Base-by-base conservation (phyloP, 1,284 basidiomycete genomes). In the Xerocomus tenax region DNA sequence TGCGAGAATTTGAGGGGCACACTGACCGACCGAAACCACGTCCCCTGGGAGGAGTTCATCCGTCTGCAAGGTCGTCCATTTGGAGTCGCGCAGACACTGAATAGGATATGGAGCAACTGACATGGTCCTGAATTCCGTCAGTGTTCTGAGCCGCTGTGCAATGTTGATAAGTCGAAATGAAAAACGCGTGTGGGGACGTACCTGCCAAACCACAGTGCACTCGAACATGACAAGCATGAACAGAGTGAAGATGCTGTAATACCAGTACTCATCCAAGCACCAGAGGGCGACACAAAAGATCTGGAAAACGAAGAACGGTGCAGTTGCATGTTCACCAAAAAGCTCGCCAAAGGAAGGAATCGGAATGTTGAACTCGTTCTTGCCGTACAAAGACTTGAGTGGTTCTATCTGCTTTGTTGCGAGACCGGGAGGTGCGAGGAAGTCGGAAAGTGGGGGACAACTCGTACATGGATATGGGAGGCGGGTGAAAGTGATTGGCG, bases 151-250 rank as follows among this genome's bases (percentile, higher is more conserved):
- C 19, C 93, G 87, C 87, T 94, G 63, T 29, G 45, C 23, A 38
- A 34, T 9, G 52, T 29, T 35, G 9, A 42, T 66, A 8, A 63
- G 54, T 19, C 5, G 1, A 23, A 23, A 3, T 12, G 42, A 9
- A n/a, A 19, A n/a, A 26, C 0, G 3, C 2, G 16, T 30, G 28
- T 15, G 7, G 21, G 34, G 36, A 68, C 81, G 50, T 58, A 87
- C 89, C 82, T 96, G 93, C 81, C 87, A 97, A 19, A 97, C 93
- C 34, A 94, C 91, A 1, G 94, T 97, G 70, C 92, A 96, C 71
- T 97, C 94, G 63, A 97, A 97, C 54, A 95, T 86, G 47, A 97
- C 72, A 44, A 97, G 75, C 94, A 97, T 97, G 78, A 97, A 96
- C 29, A 93, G 76, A 1, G 94, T 97, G 73, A 97, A 97, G 39